Evolutionary conservation across 2,329 filamentous ascomycete genomes (phyloP).

Genomic region (Gaeumannomyces tritici): DNA sequence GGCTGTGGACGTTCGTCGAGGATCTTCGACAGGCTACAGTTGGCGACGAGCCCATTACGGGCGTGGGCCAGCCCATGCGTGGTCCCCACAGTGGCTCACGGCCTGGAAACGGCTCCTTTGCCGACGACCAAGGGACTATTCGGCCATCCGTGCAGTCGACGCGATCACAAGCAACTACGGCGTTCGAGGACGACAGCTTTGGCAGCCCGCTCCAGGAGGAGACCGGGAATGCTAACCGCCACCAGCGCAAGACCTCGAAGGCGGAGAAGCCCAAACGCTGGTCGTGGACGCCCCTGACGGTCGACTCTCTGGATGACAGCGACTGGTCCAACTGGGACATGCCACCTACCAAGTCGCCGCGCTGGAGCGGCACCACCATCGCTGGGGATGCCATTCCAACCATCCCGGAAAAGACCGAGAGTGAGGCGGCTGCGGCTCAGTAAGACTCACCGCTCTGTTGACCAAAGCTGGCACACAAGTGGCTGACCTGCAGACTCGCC

Average conservation of each 20-base stretch:
- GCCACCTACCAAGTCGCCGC: constrained; percentile 38
- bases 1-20: constrained; percentile 89
- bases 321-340: constrained; percentile 59
- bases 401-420: constrained; percentile 37
- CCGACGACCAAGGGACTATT: constrained; percentile 32
- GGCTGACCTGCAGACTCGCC: neutral
- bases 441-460: constrained; percentile 24
- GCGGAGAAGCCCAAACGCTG: constrained; percentile 39
- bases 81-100: neutral
- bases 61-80: constrained; percentile 19
- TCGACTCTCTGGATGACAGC: constrained; percentile 48
- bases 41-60: constrained; percentile 76
- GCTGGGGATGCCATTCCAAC: constrained; percentile 33
- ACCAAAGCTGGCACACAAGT: neutral
- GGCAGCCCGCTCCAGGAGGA: constrained; percentile 14
- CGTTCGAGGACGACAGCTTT: constrained; percentile 24
- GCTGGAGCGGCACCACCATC: constrained; percentile 56
- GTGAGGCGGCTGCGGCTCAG: no score
- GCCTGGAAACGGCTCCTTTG: neutral
- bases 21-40: constrained; percentile 93
- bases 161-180: constrained; percentile 31
- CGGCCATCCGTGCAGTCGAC: constrained; percentile 27
- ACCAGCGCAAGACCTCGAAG: constrained; percentile 19
- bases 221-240: constrained; percentile 3
- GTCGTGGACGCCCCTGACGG: constrained; percentile 49